These are phyloP conservation scores for Thalia dealbata DNA, from an alignment of 176 grass and related monocot genomes.

Conservation along the genomic window DNA sequence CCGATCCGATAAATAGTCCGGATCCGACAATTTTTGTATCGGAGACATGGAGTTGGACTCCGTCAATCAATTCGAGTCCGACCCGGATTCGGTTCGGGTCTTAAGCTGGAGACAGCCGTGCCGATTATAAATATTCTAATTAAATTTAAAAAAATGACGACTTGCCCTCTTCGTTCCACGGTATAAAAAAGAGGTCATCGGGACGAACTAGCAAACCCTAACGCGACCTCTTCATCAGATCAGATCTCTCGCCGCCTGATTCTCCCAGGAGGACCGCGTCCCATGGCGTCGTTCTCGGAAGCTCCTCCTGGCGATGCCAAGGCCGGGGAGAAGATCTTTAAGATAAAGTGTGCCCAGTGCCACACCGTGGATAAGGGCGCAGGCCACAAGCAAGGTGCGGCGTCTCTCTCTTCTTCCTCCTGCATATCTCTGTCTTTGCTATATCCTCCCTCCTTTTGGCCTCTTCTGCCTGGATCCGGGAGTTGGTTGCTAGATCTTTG, in stretches of 20 bases:
- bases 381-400: slow-evolving; percentile 58
- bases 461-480: no score
- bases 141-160: not conserved
- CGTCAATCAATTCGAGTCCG: no score
- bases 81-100: no score
- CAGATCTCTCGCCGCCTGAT: not conserved
- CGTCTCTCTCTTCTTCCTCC: not conserved
- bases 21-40: no score
- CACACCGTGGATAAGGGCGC: slow-evolving; percentile 90
- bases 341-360: slow-evolving; percentile 91
- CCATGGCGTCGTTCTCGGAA: slow-evolving; percentile 65
- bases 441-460: not conserved
- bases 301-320: slow-evolving; percentile 51
- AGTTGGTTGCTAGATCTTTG: no score
- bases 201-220: not conserved
- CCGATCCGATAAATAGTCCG: no score
- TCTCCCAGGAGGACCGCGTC: not conserved
- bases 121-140: no score
- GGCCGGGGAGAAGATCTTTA: slow-evolving; percentile 90
- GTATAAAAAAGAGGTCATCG: not conserved
- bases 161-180: not conserved
- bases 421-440: not conserved
- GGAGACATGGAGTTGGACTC: no score
- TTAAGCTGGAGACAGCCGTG: no score
- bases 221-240: not conserved